Percentiles rank a stretch among this genome's conserved stretches.
Conservation (phyloP, 164 flowering plant species). For the Litsea cubeba region DNA sequence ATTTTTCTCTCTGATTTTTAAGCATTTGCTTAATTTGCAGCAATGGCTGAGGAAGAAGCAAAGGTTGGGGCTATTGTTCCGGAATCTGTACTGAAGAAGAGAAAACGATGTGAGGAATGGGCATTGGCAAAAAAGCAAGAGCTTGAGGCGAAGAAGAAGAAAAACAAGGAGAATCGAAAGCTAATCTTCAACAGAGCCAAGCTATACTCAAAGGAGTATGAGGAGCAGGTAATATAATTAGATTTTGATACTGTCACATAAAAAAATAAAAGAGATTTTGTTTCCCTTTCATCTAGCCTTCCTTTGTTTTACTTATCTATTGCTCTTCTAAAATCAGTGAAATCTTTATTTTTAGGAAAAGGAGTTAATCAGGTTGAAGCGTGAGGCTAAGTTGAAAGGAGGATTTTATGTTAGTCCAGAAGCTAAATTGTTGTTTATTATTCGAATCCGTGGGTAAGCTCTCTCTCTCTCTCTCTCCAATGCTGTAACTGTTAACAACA, state of each 20-base stretch:
- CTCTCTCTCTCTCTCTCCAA: neutral
- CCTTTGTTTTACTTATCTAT: neutral
- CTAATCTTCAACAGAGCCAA: constrained; percentile 45
- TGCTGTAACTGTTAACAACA: neutral
- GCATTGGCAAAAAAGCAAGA: constrained; percentile 36
- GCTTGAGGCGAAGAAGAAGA: constrained; percentile 32
- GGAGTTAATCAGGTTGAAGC: constrained; percentile 31
- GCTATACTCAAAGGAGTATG: constrained; percentile 42
- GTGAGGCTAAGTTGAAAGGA: constrained; percentile 41
- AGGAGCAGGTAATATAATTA: constrained; percentile 27
- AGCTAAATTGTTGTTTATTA: constrained; percentile 49
- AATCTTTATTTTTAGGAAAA: constrained; percentile 12
- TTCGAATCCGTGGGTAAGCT: constrained; percentile 53
- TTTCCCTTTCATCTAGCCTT: too few relatives aligned
- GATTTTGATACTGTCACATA: too few relatives aligned
- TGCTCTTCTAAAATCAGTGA: too few relatives aligned
- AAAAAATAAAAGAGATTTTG: too few relatives aligned
- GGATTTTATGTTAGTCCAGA: constrained; percentile 63
- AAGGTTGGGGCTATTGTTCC: constrained; percentile 36
- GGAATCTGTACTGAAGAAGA: constrained; percentile 55
- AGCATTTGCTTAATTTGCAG: neutral
- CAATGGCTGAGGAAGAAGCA: constrained; percentile 38
- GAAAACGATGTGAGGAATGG: constrained; percentile 58
- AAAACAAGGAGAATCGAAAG: constrained; percentile 41
- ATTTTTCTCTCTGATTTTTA: neutral